Conservation (phyloP, 2,329 filamentous ascomycete genomes). For the Exophiala calicioides region DNA sequence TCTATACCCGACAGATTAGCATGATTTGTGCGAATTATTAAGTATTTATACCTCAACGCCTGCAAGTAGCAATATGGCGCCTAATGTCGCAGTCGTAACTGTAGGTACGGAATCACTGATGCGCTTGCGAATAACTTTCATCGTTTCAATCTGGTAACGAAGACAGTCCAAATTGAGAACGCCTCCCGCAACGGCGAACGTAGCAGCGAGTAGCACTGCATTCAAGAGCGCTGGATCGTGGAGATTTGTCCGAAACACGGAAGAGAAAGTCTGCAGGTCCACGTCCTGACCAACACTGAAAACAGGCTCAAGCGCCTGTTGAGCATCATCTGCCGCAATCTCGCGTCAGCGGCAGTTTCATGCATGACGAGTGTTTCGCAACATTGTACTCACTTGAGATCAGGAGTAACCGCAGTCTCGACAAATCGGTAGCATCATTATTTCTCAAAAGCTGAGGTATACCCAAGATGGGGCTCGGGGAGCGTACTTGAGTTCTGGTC, state of each 20-base stretch:
- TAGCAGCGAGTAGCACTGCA: constrained; percentile 44
- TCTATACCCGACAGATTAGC: constrained; percentile 31
- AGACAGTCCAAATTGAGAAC: constrained; percentile 39
- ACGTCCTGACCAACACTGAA: constrained; percentile 43
- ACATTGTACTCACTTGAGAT: background rate
- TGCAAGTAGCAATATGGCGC: constrained; percentile 46
- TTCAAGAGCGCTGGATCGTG: constrained; percentile 43
- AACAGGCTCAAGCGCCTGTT: constrained; percentile 37
- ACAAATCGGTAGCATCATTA: background rate
- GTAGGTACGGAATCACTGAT: constrained; percentile 35
- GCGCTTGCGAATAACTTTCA: constrained; percentile 39
- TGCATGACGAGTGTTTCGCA: background rate
- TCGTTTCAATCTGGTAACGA: constrained; percentile 38
- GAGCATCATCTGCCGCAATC: constrained; percentile 21
- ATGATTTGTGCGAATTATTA: constrained; percentile 11
- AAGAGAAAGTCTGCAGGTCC: constrained; percentile 41
- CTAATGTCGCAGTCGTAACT: constrained; percentile 42
- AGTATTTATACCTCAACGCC: constrained; percentile 42
- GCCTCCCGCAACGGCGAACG: constrained; percentile 35
- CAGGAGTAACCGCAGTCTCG: constrained; percentile 1
- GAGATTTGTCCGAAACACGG: constrained; percentile 38
- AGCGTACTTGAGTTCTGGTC: background rate
- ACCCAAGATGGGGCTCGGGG: too few species aligned
- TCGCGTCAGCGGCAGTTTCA: background rate
- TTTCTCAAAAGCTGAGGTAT: too few species aligned